Conservation (phyloP, 108 stramenopile genomes). For the Cyclotella cryptica region DNA sequence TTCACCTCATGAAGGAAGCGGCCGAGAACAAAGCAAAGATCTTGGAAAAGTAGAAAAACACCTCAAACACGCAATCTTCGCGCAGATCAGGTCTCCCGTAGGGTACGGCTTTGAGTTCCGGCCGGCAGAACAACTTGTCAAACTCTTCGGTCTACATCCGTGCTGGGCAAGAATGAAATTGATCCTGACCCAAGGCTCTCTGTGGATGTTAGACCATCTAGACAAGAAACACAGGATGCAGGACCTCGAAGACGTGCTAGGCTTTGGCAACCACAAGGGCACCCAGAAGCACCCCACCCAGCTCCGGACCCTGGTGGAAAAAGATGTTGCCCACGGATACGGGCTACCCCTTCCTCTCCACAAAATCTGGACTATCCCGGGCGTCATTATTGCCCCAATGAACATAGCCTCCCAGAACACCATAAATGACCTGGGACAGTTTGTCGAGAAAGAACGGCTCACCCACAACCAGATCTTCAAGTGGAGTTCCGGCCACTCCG, state of each 20-base stretch:
- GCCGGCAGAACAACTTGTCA: no score
- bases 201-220: not conserved
- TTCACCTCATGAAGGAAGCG: no score
- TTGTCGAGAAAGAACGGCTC: constrained; percentile 13
- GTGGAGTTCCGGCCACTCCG: not conserved
- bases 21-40: no score
- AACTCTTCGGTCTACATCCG: no score
- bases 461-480: constrained; percentile 31
- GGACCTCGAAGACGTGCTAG: not conserved
- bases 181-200: not conserved
- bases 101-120: no score
- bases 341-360: not conserved
- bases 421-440: constrained; percentile 11
- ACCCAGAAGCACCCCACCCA: not conserved
- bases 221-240: not conserved
- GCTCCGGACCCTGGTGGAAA: not conserved
- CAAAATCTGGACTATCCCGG: not conserved
- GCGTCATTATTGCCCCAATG: constrained; percentile 1
- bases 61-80: no score
- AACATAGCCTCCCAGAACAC: constrained; percentile 19
- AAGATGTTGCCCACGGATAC: constrained; percentile 23
- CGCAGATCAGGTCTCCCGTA: no score
- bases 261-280: constrained; percentile 12
- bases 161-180: not conserved
- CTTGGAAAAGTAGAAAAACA: no score